Base-by-base conservation (phyloP, 345 rosid species). In the Dovyalis caffra region DNA sequence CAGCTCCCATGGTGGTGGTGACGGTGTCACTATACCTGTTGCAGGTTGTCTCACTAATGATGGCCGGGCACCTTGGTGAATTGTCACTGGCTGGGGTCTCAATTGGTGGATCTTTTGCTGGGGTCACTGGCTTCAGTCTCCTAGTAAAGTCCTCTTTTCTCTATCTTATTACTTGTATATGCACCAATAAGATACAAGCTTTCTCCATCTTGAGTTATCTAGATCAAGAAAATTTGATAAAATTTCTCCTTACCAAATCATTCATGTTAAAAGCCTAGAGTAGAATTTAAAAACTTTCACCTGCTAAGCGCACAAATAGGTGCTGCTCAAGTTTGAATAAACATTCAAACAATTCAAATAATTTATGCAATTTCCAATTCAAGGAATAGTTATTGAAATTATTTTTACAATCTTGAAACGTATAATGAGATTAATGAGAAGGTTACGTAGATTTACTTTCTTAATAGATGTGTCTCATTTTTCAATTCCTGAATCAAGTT, bases 31-130 rank as follows among this genome's bases (percentile, higher is more conserved):
- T 67, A 53, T 64, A 32, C 31, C 49, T 80, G 31, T 49, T 80
- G 60, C 78, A 57, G 58, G 70, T 77, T 3, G 75, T 72, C 20
- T 77, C 84, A 10, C 14, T 62, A 16, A 77, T 80, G 80, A 75
- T 83, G 80, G 81, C 62, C 5, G 86, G 86, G 26, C 83, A 80
- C 35, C 81, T 80, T 1, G 83, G 83, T 34, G 47, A 76, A 58
- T 68, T 71, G 34, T 43, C 79, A 1, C 86, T 83, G 8, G 75
- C 82, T 10, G 74, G 79, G 14, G 72, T 77, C 1, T 62, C 86
- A 8, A 63, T 83, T 2, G 81, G 81, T 37, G 28, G 78, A 33
- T 80, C 79, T 60, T 51, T 83, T 66, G 63, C 81, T 29, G 71
- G 64, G 63, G 83, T 78, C 58, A 80, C 77, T 1, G 83, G 83